These are phyloP conservation scores for Fusarium agapanthi DNA, from an alignment of 2,329 filamentous ascomycete species.

Conservation along the genomic window DNA sequence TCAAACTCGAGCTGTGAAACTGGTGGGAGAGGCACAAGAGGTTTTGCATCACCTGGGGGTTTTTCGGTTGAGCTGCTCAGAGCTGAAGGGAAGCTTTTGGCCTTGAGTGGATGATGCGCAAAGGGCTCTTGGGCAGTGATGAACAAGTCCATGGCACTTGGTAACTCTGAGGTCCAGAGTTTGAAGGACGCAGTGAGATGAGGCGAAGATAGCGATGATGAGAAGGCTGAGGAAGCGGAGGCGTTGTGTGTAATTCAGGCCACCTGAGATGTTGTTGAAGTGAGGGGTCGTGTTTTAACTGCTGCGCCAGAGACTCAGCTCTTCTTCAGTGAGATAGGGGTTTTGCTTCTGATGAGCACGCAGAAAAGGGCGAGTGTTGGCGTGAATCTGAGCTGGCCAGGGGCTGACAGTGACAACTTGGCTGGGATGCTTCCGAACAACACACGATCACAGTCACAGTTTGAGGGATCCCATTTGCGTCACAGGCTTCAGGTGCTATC, in stretches of 20 bases:
- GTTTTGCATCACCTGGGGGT: neutral
- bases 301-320: neutral
- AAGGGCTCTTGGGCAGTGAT: constrained; percentile 42
- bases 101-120: constrained; percentile 21
- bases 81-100: constrained; percentile 32
- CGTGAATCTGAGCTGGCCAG: neutral
- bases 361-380: neutral
- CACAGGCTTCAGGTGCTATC: neutral
- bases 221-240: neutral
- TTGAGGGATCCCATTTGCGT: neutral
- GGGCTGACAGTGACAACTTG: constrained; percentile 10
- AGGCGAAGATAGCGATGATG: neutral
- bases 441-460: neutral
- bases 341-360: neutral
- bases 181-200: neutral
- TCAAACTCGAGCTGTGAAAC: constrained; percentile 34
- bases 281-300: neutral
- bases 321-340: neutral
- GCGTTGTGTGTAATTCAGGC: neutral
- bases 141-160: constrained; percentile 36
- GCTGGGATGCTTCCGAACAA: neutral
- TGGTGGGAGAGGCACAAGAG: neutral
- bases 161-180: neutral
- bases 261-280: neutral
- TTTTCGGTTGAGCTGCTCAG: constrained; percentile 4